These are phyloP conservation scores for Saitozyma sp. DNA, from an alignment of 768 basidiomycete genomes.

Conservation along the genomic window DNA sequence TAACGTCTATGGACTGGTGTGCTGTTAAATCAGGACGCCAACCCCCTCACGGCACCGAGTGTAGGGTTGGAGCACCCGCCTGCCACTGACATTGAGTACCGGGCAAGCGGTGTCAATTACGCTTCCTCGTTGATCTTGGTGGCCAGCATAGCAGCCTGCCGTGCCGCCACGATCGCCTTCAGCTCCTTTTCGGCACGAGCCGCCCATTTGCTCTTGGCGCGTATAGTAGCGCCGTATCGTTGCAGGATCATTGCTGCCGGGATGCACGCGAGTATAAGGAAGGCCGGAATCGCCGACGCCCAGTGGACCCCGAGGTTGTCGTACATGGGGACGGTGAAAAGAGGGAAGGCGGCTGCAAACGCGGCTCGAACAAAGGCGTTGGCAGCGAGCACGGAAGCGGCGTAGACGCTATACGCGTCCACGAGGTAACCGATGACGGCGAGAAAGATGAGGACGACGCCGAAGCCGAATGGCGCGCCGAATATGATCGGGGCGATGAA, in stretches of 20 bases:
- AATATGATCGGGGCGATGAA: conserved; percentile 67
- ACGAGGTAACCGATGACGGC: conserved; percentile 64
- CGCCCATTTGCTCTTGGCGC: too few species aligned
- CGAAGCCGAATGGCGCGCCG: conserved; percentile 65
- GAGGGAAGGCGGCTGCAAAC: conserved; percentile 58
- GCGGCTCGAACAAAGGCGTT: conserved; percentile 67
- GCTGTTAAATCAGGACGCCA: too few species aligned
- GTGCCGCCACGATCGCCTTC: too few species aligned
- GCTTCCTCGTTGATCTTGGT: too few species aligned
- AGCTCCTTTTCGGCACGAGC: too few species aligned
- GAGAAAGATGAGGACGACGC: conserved; percentile 64
- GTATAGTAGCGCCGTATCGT: too few species aligned
- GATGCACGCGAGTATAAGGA: conserved; percentile 33
- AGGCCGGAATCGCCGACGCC: conserved; percentile 35
- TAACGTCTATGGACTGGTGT: too few species aligned
- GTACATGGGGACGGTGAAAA: conserved; percentile 49
- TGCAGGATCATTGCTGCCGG: conserved; percentile 24
- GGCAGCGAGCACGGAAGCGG: conserved; percentile 67
- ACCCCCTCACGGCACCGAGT: too few species aligned
- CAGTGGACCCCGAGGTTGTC: conserved; percentile 49
- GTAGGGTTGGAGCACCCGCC: too few species aligned
- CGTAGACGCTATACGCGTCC: conserved; percentile 66
- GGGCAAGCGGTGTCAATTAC: too few species aligned
- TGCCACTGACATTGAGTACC: too few species aligned
- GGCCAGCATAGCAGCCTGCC: too few species aligned